Base-by-base conservation (phyloP, 257 asterid genomes). In the Solanum pinnatisectum region DNA sequence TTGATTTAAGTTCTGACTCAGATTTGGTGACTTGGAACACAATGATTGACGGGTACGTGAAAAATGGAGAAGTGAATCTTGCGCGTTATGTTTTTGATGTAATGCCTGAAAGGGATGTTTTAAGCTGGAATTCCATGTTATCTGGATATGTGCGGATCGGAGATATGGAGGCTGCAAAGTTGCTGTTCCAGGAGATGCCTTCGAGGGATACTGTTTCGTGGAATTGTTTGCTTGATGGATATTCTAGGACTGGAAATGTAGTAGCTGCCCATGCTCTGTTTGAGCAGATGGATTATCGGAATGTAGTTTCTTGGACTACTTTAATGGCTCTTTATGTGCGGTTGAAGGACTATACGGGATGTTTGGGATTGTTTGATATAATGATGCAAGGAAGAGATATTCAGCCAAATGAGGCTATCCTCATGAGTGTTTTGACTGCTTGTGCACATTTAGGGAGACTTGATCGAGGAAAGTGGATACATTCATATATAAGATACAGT, bases 71-170 rank as follows among this genome's bases (percentile, higher is more conserved):
- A 59, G 65, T 90, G 85, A 39, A 10, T 33, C 22, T 84, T 56
- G 93, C 92, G 10, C 83, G 88, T 20, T 72, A 65, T 81, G 49
- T 91, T 63, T 91, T 91, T 73, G 92, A 90, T 60, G 49, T 40
- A 59, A 91, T 91, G 92, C 70, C 36, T 6, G 87, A 46, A 70
- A 90, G 87, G 89, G 93, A 91, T 87, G 88, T 74, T 4, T 84
- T 90, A 65, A 90, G 92, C 40, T 91, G 93, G 93, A 91, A 91
- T 36, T 74, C 91, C 3, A 91, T 91, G 91, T 86, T 92, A 72
- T 87, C 92, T 1, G 91, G 91, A 30, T 90, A 91, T 42, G 89
- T 73, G 7, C 90, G 86, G 79, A 84, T 70, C 39, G 89, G 91
- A 68, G 73, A 89, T 46, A 84, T 90, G 92, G 90, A 72, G 79